A percentile compares a stretch with the other conserved stretches of the same genome.
phyloP scores from a whole-genome alignment of 2,329 filamentous ascomycete genomes.

The Rhinocladiella similis region DNA sequence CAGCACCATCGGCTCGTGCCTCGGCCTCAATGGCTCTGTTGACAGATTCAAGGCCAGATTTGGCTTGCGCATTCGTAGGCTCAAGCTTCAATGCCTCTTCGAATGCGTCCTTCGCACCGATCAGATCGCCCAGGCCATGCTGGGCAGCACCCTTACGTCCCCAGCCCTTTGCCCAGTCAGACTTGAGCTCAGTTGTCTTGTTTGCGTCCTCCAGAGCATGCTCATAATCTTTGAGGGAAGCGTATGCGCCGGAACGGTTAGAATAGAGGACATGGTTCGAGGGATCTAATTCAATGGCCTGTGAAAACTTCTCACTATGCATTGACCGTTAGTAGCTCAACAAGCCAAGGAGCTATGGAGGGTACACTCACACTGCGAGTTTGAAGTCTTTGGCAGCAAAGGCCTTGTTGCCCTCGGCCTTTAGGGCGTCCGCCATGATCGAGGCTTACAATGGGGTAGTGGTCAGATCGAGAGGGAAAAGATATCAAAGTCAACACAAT shows the following conservation, averaged over 20 bases:
- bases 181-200: slow-evolving; percentile 92
- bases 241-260: slow-evolving; percentile 85
- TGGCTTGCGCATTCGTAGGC: slow-evolving; percentile 86
- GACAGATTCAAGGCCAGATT: slow-evolving; percentile 81
- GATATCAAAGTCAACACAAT: too few relatives aligned
- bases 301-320: slow-evolving; percentile 82
- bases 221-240: slow-evolving; percentile 85
- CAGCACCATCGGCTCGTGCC: slow-evolving; percentile 60
- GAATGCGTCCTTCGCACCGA: slow-evolving; percentile 85
- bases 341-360: slow-evolving; percentile 11
- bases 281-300: slow-evolving; percentile 86
- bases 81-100: slow-evolving; percentile 93
- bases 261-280: slow-evolving; percentile 96
- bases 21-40: slow-evolving; percentile 85
- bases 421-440: slow-evolving; percentile 74
- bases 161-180: slow-evolving; percentile 98
- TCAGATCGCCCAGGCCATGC: slow-evolving; percentile 82
- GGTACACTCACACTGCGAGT: slow-evolving; percentile 78
- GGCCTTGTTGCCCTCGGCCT: slow-evolving; percentile 97
- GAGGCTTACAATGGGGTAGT: not conserved
- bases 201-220: slow-evolving; percentile 84
- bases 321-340: not conserved
- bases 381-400: slow-evolving; percentile 97
- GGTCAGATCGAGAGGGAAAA: not conserved
- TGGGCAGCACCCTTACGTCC: slow-evolving; percentile 87